phyloP scores from a whole-genome alignment of 768 basidiomycete genomes.

The Pulveroboletus sp. region DNA sequence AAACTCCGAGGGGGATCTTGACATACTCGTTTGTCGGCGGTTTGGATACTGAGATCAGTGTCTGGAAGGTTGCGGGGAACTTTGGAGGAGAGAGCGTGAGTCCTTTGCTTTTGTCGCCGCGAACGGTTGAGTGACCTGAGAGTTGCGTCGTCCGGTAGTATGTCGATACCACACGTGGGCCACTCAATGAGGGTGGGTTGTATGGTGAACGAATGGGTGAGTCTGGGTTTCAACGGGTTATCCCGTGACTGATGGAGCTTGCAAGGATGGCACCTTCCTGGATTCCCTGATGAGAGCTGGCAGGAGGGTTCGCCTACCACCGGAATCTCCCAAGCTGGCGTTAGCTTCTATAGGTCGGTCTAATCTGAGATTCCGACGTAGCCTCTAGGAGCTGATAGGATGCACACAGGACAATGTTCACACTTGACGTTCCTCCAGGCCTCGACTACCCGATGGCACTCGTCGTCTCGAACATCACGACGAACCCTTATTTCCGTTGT shows the following conservation, averaged over 20 bases:
- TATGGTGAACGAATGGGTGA: constrained; percentile 48
- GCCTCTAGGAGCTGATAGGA: not conserved
- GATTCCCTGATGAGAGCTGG: constrained; percentile 48
- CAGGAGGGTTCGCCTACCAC: constrained; percentile 36
- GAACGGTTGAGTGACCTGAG: not conserved
- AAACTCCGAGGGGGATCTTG: constrained; percentile 44
- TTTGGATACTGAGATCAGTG: constrained; percentile 31
- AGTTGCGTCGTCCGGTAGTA: constrained; percentile 29
- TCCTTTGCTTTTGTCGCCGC: not conserved
- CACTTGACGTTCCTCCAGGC: constrained; percentile 39
- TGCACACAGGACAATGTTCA: constrained; percentile 31
- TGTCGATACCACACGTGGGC: constrained; percentile 45
- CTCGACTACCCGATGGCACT: constrained; percentile 47
- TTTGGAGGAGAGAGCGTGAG: constrained; percentile 44
- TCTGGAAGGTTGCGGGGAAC: constrained; percentile 51
- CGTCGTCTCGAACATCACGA: constrained; percentile 41
- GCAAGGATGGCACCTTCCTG: constrained; percentile 52
- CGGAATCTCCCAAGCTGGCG: constrained; percentile 41
- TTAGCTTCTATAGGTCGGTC: constrained; percentile 46
- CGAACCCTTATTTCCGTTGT: constrained; percentile 40
- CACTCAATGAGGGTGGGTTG: constrained; percentile 58
- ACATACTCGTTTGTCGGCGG: constrained; percentile 44
- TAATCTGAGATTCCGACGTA: not conserved
- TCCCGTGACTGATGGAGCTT: constrained; percentile 2
- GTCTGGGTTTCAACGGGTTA: not conserved